Conservation (phyloP, 1,139 yeast species). For the Candida neerlandica region DNA sequence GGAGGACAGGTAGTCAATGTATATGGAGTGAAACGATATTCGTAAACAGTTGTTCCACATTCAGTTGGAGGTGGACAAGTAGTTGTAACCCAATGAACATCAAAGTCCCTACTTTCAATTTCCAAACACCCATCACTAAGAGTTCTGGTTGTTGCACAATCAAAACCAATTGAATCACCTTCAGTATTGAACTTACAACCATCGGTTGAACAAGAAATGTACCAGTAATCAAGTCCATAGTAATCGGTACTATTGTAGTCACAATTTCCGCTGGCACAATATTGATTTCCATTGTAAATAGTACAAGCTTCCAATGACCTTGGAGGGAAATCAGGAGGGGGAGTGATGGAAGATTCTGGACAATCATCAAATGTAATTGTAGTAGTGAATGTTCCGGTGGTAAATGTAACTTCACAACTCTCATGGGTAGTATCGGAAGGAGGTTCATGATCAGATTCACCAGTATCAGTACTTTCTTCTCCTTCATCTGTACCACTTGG, state of each 20-base stretch:
- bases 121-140: conserved; percentile 1
- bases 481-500: too few relatives aligned
- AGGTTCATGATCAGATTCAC: neutral
- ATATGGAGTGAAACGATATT: neutral
- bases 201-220: neutral
- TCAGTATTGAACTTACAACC: conserved; percentile 1
- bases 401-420: neutral
- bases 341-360: neutral
- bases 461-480: too few relatives aligned
- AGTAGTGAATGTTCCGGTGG: neutral
- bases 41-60: neutral
- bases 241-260: neutral
- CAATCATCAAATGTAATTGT: neutral
- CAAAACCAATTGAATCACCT: neutral
- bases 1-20: conserved; percentile 1
- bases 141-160: conserved; percentile 1
- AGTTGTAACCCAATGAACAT: neutral
- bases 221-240: neutral
- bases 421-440: neutral
- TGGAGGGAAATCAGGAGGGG: conserved; percentile 5
- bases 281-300: neutral
- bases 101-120: neutral
- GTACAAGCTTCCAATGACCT: neutral
- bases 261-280: conserved; percentile 5
- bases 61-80: conserved; percentile 1